phyloP scores from a whole-genome alignment of 306 rosid species.

The Cajanus cajan region DNA sequence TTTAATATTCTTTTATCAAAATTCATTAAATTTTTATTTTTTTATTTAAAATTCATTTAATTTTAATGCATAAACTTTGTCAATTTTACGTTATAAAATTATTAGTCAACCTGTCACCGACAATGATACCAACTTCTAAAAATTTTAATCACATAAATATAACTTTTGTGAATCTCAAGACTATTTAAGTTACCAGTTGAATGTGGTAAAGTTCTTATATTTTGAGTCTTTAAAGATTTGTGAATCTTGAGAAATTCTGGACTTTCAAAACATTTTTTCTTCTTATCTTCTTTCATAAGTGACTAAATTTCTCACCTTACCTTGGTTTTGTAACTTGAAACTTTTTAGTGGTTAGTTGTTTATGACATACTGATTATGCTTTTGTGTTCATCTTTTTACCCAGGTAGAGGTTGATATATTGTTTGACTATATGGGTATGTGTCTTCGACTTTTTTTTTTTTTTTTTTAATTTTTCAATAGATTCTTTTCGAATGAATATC shows the following conservation, averaged over 20 bases:
- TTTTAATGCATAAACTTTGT: background rate
- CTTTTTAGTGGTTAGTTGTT: background rate
- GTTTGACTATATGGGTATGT: slow-evolving; percentile 7
- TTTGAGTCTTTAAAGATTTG: background rate
- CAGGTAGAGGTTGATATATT: background rate
- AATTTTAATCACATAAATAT: background rate
- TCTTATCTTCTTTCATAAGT: too few relatives aligned
- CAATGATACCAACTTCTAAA: background rate
- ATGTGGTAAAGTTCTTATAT: background rate
- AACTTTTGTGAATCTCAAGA: background rate
- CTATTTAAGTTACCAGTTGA: background rate
- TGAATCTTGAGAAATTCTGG: background rate
- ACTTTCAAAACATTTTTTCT: background rate
- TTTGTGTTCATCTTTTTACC: background rate
- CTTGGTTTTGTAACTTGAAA: background rate
- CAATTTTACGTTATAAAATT: background rate
- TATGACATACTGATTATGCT: background rate
- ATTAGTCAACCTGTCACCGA: background rate
- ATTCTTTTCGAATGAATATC: background rate
- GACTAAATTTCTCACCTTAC: background rate
- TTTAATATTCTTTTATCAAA: too few relatives aligned
- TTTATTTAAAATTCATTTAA: background rate
- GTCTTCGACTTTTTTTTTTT: background rate
- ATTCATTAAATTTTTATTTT: too few relatives aligned
- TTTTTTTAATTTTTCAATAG: background rate